These are phyloP conservation scores for Clohesyomyces aquaticus DNA, from an alignment of 495 filamentous ascomycete genomes.

Conservation along the genomic window DNA sequence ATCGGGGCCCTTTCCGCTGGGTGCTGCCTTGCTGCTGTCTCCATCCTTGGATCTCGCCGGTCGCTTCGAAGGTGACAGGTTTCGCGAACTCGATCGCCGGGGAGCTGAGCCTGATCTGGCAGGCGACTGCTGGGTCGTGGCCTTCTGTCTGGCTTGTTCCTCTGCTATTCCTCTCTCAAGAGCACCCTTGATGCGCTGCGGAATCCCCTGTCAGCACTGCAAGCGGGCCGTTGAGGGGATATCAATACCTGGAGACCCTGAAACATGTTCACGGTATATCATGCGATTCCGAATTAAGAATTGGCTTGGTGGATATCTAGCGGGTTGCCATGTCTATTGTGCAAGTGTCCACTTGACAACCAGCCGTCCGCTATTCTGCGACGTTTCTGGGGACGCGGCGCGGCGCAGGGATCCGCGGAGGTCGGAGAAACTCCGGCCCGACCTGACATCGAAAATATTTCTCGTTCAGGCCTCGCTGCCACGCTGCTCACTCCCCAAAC, in stretches of 20 bases:
- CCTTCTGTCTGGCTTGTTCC: slow-evolving; percentile 78
- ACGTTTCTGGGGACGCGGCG: slow-evolving; percentile 13
- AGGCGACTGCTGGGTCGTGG: slow-evolving; percentile 53
- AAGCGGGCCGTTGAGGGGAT: neutral
- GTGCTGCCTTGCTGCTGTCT: slow-evolving; percentile 54
- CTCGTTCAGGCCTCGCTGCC: slow-evolving; percentile 7
- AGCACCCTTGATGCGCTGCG: slow-evolving; percentile 78
- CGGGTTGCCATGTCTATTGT: slow-evolving; percentile 6
- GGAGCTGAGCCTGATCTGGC: slow-evolving; percentile 53
- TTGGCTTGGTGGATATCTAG: neutral
- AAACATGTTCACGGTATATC: slow-evolving; percentile 32
- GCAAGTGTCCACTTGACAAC: slow-evolving; percentile 15
- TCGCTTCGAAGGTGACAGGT: slow-evolving; percentile 59
- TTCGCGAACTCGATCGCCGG: slow-evolving; percentile 56
- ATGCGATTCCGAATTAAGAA: slow-evolving; percentile 4
- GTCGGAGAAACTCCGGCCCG: slow-evolving; percentile 4
- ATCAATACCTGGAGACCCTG: slow-evolving; percentile 36
- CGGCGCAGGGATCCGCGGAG: neutral
- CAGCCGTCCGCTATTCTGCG: slow-evolving; percentile 6
- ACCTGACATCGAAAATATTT: slow-evolving; percentile 2
- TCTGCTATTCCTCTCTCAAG: slow-evolving; percentile 86
- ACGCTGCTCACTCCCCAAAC: neutral
- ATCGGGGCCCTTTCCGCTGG: slow-evolving; percentile 65
- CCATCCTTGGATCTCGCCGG: slow-evolving; percentile 51
- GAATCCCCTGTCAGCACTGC: slow-evolving; percentile 18